A percentile compares a stretch with the other conserved stretches of the same genome.
phyloP scores from a whole-genome alignment of 208 protist species.

The Trypanosoma cruzi region DNA sequence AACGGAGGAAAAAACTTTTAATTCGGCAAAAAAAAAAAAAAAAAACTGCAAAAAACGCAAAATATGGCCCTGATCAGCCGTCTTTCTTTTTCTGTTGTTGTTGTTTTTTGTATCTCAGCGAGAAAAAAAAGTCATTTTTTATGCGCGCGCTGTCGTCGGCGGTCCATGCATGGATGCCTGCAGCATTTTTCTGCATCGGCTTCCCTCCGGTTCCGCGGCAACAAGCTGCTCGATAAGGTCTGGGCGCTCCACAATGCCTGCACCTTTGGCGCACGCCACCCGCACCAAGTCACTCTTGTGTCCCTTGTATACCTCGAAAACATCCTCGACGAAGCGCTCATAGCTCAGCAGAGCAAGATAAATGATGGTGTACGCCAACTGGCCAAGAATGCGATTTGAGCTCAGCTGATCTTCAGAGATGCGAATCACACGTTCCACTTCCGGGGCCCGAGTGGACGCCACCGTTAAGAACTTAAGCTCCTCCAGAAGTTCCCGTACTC shows the following conservation, averaged over 20 bases:
- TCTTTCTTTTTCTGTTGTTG: neutral
- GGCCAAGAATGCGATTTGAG: slow-evolving; percentile 82
- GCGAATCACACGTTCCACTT: slow-evolving; percentile 83
- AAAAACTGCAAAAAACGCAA: neutral
- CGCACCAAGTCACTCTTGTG: slow-evolving; percentile 86
- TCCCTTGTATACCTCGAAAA: slow-evolving; percentile 68
- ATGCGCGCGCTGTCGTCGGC: neutral
- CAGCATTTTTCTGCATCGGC: slow-evolving; percentile 72
- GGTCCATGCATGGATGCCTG: neutral
- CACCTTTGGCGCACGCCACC: slow-evolving; percentile 86
- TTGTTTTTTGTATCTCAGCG: neutral
- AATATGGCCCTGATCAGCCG: neutral
- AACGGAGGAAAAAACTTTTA: neutral
- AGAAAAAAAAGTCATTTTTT: slow-evolving; percentile 6
- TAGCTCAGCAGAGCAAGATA: slow-evolving; percentile 87
- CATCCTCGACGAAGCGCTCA: slow-evolving; percentile 71
- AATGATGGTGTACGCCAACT: slow-evolving; percentile 90
- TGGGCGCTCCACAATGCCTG: slow-evolving; percentile 68
- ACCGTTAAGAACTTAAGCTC: slow-evolving; percentile 83
- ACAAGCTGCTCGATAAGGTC: slow-evolving; percentile 80
- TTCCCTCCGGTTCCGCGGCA: slow-evolving; percentile 66
- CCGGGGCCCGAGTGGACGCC: slow-evolving; percentile 65
- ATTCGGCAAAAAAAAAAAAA: neutral
- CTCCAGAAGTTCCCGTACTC: slow-evolving; percentile 69
- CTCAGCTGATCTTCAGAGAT: slow-evolving; percentile 81